A percentile compares a stretch with the other conserved stretches of the same genome.
phyloP scores from a whole-genome alignment of 106 monocot species.

The Dactylorhiza incarnata region DNA sequence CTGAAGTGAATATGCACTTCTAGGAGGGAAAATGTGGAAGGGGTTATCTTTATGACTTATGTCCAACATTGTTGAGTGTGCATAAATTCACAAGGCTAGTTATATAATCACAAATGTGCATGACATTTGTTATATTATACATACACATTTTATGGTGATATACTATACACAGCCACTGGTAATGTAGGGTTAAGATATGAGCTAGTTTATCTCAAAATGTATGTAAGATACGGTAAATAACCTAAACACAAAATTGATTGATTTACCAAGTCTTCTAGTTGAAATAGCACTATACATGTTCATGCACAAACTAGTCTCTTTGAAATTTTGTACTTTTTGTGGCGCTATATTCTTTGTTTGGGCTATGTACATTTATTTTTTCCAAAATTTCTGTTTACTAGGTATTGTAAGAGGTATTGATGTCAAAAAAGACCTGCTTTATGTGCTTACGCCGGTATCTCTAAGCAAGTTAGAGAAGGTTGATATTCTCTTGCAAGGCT shows the following conservation, averaged over 20 bases:
- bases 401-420: constrained; percentile 88
- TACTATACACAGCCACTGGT: not conserved
- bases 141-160: not conserved
- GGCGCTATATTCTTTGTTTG: not conserved
- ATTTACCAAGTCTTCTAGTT: not conserved
- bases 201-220: not conserved
- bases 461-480: constrained; percentile 43
- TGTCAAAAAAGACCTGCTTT: constrained; percentile 39
- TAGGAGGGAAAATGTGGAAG: too few relatives aligned
- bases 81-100: not conserved
- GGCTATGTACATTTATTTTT: not conserved
- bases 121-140: not conserved
- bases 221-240: not conserved
- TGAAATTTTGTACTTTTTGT: not conserved
- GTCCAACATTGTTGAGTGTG: not conserved
- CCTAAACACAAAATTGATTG: not conserved
- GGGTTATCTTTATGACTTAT: not conserved
- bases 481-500: constrained; percentile 86
- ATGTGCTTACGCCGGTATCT: constrained; percentile 78
- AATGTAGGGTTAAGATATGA: not conserved
- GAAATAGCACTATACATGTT: not conserved
- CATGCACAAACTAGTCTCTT: not conserved
- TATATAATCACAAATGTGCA: not conserved
- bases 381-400: constrained; percentile 14
- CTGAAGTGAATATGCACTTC: not conserved